phyloP scores from a whole-genome alignment of 2,329 filamentous ascomycete species.

The Cladosporium austrohemisphaericum region DNA sequence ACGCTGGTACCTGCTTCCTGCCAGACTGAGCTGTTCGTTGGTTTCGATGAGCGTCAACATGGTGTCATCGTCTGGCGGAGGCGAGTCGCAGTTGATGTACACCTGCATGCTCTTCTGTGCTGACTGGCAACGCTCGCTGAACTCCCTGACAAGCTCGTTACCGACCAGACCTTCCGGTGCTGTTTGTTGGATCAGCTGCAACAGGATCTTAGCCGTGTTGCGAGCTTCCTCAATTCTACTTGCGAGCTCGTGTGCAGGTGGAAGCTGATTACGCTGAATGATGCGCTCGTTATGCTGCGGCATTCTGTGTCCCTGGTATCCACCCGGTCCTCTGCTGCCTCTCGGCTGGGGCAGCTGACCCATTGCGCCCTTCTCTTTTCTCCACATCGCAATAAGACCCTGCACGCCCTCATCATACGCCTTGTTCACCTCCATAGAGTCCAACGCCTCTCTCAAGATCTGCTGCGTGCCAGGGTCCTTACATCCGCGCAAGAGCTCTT shows the following conservation, averaged over 20 bases:
- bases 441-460: constrained; percentile 81
- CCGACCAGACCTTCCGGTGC: constrained; percentile 68
- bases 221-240: constrained; percentile 84
- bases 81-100: constrained; percentile 78
- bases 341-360: constrained; percentile 21
- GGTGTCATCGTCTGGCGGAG: constrained; percentile 84
- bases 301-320: not conserved
- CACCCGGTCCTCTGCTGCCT: constrained; percentile 10
- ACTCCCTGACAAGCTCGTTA: constrained; percentile 91
- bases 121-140: constrained; percentile 77
- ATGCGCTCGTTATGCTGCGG: constrained; percentile 7
- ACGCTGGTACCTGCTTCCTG: constrained; percentile 79
- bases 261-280: constrained; percentile 37
- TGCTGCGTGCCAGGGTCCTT: constrained; percentile 75
- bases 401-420: constrained; percentile 68
- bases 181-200: constrained; percentile 85
- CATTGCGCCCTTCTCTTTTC: constrained; percentile 66
- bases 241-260: constrained; percentile 71
- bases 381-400: constrained; percentile 80
- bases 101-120: constrained; percentile 78
- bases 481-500: constrained; percentile 67
- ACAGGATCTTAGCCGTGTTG: constrained; percentile 86
- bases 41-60: constrained; percentile 92
- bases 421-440: constrained; percentile 70
- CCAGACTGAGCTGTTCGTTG: constrained; percentile 82